A percentile compares a stretch with the other conserved stretches of the same genome.
Evolutionary conservation across 2,329 filamentous ascomycete genomes (phyloP).

Genomic region (Huntiella savannae): DNA sequence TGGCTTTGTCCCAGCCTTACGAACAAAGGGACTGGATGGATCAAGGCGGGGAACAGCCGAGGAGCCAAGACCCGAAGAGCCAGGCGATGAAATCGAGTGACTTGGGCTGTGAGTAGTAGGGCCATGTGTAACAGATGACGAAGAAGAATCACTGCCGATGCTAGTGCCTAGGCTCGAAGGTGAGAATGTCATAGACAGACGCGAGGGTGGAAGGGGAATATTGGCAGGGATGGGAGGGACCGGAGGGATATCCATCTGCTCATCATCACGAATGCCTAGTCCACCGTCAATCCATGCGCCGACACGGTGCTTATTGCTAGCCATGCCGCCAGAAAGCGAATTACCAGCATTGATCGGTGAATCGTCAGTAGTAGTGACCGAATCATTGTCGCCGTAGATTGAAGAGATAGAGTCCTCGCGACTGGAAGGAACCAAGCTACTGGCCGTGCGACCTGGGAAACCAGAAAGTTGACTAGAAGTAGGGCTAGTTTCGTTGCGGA

Average conservation of each 20-base stretch:
- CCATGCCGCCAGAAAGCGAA: background rate
- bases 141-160: slow-evolving; percentile 6
- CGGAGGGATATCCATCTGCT: slow-evolving; percentile 15
- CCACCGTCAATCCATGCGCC: slow-evolving; percentile 67
- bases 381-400: slow-evolving; percentile 72
- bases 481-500: slow-evolving; percentile 60
- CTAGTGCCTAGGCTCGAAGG: slow-evolving; percentile 17
- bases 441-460: slow-evolving; percentile 49
- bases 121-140: background rate
- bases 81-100: slow-evolving; percentile 1
- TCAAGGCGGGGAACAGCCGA: background rate
- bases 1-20: slow-evolving; percentile 4
- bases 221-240: slow-evolving; percentile 15
- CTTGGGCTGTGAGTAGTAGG: background rate
- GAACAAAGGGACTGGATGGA: background rate
- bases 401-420: slow-evolving; percentile 80
- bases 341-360: slow-evolving; percentile 45
- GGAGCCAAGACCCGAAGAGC: background rate
- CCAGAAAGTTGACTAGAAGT: slow-evolving; percentile 44
- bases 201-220: slow-evolving; percentile 22
- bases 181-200: slow-evolving; percentile 24
- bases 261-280: slow-evolving; percentile 36
- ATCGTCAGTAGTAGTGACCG: slow-evolving; percentile 57
- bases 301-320: slow-evolving; percentile 36
- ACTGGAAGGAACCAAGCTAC: slow-evolving; percentile 61